Percentiles rank a stretch among this genome's conserved stretches.
Conservation (phyloP, 2,329 filamentous ascomycete species). For the Trichophyton mentagrophytes region DNA sequence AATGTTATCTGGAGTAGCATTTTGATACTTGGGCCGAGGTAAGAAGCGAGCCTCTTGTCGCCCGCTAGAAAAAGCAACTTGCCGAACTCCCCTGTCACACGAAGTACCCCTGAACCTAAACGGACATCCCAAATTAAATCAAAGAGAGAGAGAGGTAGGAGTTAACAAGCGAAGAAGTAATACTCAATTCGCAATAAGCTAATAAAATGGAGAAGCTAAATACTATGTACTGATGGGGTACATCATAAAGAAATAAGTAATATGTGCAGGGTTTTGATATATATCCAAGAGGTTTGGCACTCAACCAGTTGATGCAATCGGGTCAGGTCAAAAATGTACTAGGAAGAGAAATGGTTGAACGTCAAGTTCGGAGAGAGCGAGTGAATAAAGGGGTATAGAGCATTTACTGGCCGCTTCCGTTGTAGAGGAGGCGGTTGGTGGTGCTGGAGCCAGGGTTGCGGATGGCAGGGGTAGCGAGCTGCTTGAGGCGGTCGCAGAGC, state of each 20-base stretch:
- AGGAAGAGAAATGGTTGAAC: neutral
- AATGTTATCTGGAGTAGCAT: no score
- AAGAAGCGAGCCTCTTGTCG: no score
- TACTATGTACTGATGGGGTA: neutral
- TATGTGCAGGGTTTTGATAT: slow-evolving; percentile 1
- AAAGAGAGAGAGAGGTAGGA: neutral
- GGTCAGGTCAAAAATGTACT: slow-evolving; percentile 2
- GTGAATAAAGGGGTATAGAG: neutral
- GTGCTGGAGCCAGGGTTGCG: slow-evolving; percentile 16
- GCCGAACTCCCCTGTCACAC: no score
- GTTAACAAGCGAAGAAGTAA: neutral
- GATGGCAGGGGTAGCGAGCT: slow-evolving; percentile 33
- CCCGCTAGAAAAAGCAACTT: no score
- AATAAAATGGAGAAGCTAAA: neutral
- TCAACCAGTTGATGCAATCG: slow-evolving; percentile 1
- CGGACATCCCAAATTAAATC: neutral
- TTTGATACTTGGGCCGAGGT: no score
- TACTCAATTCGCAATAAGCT: neutral
- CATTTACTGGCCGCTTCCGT: slow-evolving; percentile 13
- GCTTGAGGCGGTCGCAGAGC: slow-evolving; percentile 40
- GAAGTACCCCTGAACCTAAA: no score
- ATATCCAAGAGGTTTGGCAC: neutral
- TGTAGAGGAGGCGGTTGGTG: slow-evolving; percentile 21
- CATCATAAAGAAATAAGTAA: neutral
- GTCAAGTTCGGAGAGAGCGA: neutral